Evolutionary conservation across 345 rosid species (phyloP).

Genomic region (Eucalyptus pauciflora): DNA sequence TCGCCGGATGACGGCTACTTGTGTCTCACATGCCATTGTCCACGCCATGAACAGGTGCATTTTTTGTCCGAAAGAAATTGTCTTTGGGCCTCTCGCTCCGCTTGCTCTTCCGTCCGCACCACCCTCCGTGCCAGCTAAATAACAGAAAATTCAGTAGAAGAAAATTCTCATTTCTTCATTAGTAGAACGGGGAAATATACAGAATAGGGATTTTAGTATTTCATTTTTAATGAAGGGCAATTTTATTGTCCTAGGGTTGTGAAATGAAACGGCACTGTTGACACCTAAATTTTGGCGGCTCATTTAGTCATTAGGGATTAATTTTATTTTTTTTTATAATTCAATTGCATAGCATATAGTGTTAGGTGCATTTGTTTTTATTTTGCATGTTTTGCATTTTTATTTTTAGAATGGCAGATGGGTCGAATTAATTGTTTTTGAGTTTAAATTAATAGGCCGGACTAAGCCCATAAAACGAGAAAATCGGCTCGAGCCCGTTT

Average conservation of each 20-base stretch:
- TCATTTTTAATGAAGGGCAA: not conserved
- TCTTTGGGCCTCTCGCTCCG: not conserved
- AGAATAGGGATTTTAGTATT: not conserved
- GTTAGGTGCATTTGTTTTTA: too few species aligned
- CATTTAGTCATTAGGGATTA: too few species aligned
- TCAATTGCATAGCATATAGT: too few species aligned
- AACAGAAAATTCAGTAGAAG: not conserved
- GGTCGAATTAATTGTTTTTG: too few species aligned
- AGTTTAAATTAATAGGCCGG: too few species aligned
- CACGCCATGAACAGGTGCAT: not conserved
- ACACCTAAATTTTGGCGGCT: too few species aligned
- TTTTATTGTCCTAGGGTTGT: not conserved
- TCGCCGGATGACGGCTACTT: too few species aligned
- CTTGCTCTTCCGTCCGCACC: rapidly evolving
- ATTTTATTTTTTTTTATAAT: too few species aligned
- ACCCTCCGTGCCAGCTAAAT: not conserved
- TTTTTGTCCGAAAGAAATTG: not conserved
- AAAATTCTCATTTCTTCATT: not conserved
- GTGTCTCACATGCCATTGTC: not conserved
- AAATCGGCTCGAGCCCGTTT: too few species aligned
- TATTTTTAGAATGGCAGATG: too few species aligned
- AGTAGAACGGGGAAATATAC: not conserved
- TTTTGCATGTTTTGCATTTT: too few species aligned
- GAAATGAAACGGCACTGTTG: not conserved
- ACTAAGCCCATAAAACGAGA: too few species aligned